Base-by-base conservation (phyloP, 2,329 filamentous ascomycete species). In the Thyridium curvatum region DNA sequence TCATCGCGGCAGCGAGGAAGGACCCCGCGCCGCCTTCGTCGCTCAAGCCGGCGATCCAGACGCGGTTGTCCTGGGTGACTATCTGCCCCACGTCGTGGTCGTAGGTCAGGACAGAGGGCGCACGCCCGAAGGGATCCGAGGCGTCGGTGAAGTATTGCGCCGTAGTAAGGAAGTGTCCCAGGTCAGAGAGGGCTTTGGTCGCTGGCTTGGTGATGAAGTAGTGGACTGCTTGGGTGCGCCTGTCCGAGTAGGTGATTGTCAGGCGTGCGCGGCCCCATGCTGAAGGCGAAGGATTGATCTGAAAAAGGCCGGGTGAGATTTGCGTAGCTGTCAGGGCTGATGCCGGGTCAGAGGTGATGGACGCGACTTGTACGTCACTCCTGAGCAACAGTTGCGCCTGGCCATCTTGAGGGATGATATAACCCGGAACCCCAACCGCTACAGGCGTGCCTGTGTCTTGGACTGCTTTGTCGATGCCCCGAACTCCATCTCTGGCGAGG, bases 1-100 rank as follows among this genome's bases (percentile, higher is more conserved):
- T 80, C 57, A 75, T 66, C 2, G 66, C 58, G 0, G 72, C 69
- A 0, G 75, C 72, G 1, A 79, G 63, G 43, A 69, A 79, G 0
- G 74, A 68, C 1, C 74, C 74, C 0, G 71, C 70, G 1, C 77
- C 77, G 1, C 64, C 76, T 54, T 81, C 77, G 41, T 80, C 76
- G 40, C 73, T 78, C 1, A 81, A 60, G 0, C 77, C 77, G 1
- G 75, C 66, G 4, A 80, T 69, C 76, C 76, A 80, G 7, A 68
- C 74, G 1, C 77, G 65, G 1, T 60, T 41, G 28, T 73, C 68
- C 37, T 72, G 69, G 21, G 58, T 53, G 3, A 73, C 67, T 17
- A 64, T 61, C 8, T 58, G 46, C 6, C 54, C 52, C 3, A 46
- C 65, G 54, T 66, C 74, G 50, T 57, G 69, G 47, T 81, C 74